Conservation (phyloP, 208 protist genomes). For the Novymonas esmeraldas region DNA sequence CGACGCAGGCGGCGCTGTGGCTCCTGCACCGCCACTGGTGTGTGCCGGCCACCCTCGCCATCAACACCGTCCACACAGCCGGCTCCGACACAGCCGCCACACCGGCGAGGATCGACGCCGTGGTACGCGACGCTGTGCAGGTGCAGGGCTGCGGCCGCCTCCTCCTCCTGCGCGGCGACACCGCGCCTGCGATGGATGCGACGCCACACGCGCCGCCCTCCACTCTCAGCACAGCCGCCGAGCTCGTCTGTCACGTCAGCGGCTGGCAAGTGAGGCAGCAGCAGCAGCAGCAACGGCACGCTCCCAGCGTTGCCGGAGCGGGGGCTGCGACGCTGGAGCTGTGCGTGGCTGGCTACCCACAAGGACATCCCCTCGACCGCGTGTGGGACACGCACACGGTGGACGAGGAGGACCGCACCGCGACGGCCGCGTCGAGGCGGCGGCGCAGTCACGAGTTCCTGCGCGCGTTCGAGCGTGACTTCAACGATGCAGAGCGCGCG, state of each 20-base stretch:
- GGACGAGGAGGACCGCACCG: not conserved
- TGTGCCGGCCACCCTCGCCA: slow-evolving; percentile 29
- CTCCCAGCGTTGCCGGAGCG: not conserved
- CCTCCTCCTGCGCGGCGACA: slow-evolving; percentile 42
- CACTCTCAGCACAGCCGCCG: slow-evolving; percentile 12
- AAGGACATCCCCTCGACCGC: slow-evolving; percentile 41
- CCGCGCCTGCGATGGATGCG: not conserved
- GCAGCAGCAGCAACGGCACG: not conserved
- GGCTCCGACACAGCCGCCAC: not conserved
- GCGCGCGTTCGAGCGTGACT: slow-evolving; percentile 3
- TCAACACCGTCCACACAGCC: slow-evolving; percentile 19
- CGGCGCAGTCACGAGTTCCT: slow-evolving; percentile 11
- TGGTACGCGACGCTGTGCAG: slow-evolving; percentile 10
- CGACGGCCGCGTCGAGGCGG: not conserved
- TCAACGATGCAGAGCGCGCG: not conserved
- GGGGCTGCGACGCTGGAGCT: slow-evolving; percentile 3
- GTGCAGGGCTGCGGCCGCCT: slow-evolving; percentile 19
- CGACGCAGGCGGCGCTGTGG: slow-evolving; percentile 20
- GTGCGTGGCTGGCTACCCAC: slow-evolving; percentile 48
- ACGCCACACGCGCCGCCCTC: not conserved
- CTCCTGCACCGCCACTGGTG: slow-evolving; percentile 10
- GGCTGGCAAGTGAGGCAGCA: not conserved
- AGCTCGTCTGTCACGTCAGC: slow-evolving; percentile 23
- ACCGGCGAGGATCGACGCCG: slow-evolving; percentile 3
- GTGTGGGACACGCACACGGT: slow-evolving; percentile 11